phyloP scores from a whole-genome alignment of 139 green algal species.

The Astrephomene gubernaculifera region DNA sequence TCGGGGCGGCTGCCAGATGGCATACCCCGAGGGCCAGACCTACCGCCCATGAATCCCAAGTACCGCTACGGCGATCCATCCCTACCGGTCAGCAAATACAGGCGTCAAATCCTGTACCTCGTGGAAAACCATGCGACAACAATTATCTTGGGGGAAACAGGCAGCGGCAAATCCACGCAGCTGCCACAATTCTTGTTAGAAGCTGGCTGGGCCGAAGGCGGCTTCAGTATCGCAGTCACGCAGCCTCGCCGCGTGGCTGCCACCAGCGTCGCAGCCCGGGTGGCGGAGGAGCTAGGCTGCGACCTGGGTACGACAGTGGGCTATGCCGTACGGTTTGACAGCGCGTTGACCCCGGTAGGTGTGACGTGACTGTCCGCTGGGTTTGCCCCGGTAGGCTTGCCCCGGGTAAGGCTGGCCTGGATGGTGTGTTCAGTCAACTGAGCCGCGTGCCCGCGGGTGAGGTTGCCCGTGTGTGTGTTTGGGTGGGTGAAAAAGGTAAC shows the following conservation, averaged over 20 bases:
- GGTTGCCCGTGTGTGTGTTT: too few relatives aligned
- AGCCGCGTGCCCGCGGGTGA: too few relatives aligned
- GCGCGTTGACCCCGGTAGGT: constrained; percentile 62
- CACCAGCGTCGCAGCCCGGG: constrained; percentile 80
- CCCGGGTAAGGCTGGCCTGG: too few relatives aligned
- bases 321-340: constrained; percentile 89
- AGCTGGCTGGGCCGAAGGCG: constrained; percentile 63
- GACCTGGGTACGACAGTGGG: constrained; percentile 76
- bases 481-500: too few relatives aligned
- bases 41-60: constrained; percentile 5
- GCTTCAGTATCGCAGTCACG: constrained; percentile 50
- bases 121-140: constrained; percentile 82
- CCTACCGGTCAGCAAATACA: constrained; percentile 51
- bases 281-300: constrained; percentile 85
- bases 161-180: constrained; percentile 91
- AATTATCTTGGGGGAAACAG: constrained; percentile 94
- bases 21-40: background rate
- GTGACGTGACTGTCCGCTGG: too few relatives aligned
- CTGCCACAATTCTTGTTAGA: constrained; percentile 82
- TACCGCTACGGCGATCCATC: constrained; percentile 38
- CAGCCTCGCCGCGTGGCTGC: constrained; percentile 90
- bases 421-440: too few relatives aligned
- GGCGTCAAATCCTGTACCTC: constrained; percentile 81
- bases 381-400: too few relatives aligned
- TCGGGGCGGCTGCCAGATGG: background rate